Conservation (phyloP, 2,329 filamentous ascomycete genomes). For the Talaromyces sp. region DNA sequence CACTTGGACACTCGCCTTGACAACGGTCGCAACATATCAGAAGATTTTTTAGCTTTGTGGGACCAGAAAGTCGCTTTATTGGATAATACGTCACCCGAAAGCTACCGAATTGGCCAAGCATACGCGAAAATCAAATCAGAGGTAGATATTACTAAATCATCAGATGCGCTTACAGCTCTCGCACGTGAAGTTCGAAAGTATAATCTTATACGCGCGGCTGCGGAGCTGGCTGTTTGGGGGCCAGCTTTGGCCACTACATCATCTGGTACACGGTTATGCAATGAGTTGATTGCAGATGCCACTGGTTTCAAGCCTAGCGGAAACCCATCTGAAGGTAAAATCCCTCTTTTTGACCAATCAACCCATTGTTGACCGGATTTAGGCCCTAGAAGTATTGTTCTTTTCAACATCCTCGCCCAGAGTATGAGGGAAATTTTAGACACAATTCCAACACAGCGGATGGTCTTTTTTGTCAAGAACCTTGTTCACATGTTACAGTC, state of each 20-base stretch:
- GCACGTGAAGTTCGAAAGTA: constrained; percentile 35
- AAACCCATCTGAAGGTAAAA: constrained; percentile 40
- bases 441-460: constrained; percentile 56
- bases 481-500: constrained; percentile 69
- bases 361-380: constrained; percentile 18
- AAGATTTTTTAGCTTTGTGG: constrained; percentile 32
- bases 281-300: constrained; percentile 59
- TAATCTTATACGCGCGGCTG: constrained; percentile 47
- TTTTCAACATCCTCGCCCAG: constrained; percentile 54
- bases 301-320: constrained; percentile 51
- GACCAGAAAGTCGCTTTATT: constrained; percentile 32
- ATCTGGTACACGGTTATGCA: constrained; percentile 52
- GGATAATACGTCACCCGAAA: constrained; percentile 28
- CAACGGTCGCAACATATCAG: constrained; percentile 23
- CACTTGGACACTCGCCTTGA: constrained; percentile 23
- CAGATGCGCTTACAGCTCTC: constrained; percentile 33
- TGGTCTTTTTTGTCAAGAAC: constrained; percentile 79
- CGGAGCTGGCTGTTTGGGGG: constrained; percentile 48
- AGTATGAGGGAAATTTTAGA: constrained; percentile 48
- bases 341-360: not conserved
- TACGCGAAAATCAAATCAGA: constrained; percentile 40
- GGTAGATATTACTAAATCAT: constrained; percentile 27
- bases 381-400: constrained; percentile 49
- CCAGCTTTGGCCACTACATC: constrained; percentile 48
- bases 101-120: constrained; percentile 40